phyloP scores from a whole-genome alignment of 331 rosid genomes.

The Prunus yedoensis region DNA sequence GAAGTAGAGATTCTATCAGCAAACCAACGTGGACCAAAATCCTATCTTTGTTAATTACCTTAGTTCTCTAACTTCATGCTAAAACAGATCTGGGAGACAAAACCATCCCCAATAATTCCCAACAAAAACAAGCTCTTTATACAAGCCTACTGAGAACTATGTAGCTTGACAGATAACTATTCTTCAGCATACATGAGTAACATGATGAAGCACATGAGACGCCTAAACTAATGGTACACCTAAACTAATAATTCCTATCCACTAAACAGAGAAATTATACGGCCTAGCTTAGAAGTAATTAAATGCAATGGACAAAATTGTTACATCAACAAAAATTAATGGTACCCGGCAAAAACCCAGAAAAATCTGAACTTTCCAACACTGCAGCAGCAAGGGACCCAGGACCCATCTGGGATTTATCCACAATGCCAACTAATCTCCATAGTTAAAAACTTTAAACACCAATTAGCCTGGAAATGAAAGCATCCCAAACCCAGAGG shows the following conservation, averaged over 20 bases:
- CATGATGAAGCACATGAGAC: conserved; percentile 2
- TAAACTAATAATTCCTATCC: background rate
- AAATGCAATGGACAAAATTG: conserved; percentile 17
- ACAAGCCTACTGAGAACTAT: background rate
- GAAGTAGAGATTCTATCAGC: conserved; percentile 17
- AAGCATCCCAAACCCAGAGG: background rate
- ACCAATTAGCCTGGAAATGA: background rate
- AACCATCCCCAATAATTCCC: conserved; percentile 8
- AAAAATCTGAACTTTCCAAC: conserved; percentile 28
- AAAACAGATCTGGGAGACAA: conserved; percentile 22
- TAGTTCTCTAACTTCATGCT: background rate
- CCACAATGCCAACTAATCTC: conserved; percentile 13
- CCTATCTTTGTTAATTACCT: conserved; percentile 5
- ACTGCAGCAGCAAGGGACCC: conserved; percentile 2
- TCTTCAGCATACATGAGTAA: background rate
- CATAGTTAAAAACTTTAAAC: background rate
- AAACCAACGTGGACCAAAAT: conserved; percentile 21
- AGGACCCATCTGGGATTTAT: conserved; percentile 29
- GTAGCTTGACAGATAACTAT: conserved; percentile 10
- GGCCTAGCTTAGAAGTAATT: conserved; percentile 14
- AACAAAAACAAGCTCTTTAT: background rate
- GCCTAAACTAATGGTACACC: background rate
- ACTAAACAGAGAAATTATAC: conserved; percentile 5
- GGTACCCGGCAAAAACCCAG: conserved; percentile 18
- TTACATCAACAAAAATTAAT: conserved; percentile 10